Percentiles rank a stretch among this genome's conserved stretches.
phyloP scores from a whole-genome alignment of 2,329 filamentous ascomycete genomes.

The Aspergillus uvarum region DNA sequence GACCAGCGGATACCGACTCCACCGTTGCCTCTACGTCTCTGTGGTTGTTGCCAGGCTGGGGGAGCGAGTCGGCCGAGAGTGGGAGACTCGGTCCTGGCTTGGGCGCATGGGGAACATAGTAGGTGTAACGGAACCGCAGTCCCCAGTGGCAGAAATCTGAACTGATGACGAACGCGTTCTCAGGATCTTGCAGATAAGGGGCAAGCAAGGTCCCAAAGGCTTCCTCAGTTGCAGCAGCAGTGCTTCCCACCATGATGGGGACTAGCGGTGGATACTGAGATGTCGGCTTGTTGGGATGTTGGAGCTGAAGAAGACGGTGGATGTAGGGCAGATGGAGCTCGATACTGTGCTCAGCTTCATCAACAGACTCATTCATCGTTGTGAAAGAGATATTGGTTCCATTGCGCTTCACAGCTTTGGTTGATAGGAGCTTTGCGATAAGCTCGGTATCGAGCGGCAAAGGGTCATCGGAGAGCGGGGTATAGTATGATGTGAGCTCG shows the following conservation, averaged over 20 bases:
- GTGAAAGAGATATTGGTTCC: constrained; percentile 40
- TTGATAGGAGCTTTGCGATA: constrained; percentile 38
- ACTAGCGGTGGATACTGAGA: constrained; percentile 70
- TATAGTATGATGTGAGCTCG: constrained; percentile 57
- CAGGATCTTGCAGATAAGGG: constrained; percentile 71
- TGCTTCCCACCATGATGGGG: constrained; percentile 82
- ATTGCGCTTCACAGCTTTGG: constrained; percentile 29
- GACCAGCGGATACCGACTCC: constrained; percentile 30
- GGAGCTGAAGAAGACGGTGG: constrained; percentile 69
- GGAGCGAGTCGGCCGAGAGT: constrained; percentile 43
- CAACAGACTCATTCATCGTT: constrained; percentile 63
- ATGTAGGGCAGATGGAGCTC: constrained; percentile 97
- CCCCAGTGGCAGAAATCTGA: constrained; percentile 99
- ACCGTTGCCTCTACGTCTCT: constrained; percentile 30
- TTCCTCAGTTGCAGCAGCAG: constrained; percentile 64
- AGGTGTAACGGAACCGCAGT: constrained; percentile 75
- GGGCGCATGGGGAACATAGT: constrained; percentile 62
- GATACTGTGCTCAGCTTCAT: constrained; percentile 85
- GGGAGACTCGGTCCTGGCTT: constrained; percentile 37
- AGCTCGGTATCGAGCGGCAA: constrained; percentile 47
- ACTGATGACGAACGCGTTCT: constrained; percentile 80
- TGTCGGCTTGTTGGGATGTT: constrained; percentile 48
- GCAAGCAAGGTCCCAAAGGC: constrained; percentile 69
- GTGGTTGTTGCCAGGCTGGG: constrained; percentile 36
- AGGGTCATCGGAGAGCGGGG: constrained; percentile 45